Evolutionary conservation across 164 flowering plant genomes (phyloP).

Genomic region (Chimonanthus salicifolius): DNA sequence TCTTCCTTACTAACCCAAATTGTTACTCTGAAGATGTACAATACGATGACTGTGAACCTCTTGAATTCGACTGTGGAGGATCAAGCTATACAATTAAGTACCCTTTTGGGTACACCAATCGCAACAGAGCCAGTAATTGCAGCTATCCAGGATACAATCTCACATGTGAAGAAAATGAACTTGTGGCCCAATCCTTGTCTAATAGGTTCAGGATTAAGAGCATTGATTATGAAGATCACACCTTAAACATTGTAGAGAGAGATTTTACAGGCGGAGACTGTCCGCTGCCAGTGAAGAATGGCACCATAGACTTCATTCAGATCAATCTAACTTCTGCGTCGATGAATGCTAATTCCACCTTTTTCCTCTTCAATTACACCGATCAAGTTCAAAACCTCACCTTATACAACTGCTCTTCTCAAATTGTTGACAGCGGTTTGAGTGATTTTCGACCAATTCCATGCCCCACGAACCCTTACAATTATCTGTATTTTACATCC

Average conservation of each 20-base stretch:
- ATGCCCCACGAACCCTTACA: not conserved
- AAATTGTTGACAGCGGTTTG: no score
- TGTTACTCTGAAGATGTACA: not conserved
- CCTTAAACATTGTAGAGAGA: constrained; percentile 22
- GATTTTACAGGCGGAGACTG: constrained; percentile 6
- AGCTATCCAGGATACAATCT: constrained; percentile 27
- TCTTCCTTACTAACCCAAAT: not conserved
- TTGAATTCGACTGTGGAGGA: no score
- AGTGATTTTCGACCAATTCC: not conserved
- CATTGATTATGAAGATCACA: constrained; percentile 9
- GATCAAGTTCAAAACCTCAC: not conserved
- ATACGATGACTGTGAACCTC: not conserved
- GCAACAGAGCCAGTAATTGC: constrained; percentile 9
- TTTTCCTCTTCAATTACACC: not conserved
- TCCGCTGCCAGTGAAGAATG: not conserved
- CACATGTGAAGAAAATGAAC: constrained; percentile 12
- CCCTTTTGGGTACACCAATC: not conserved
- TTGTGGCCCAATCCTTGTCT: not conserved
- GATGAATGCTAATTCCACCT: not conserved
- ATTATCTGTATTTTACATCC: not conserved
- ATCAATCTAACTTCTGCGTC: not conserved
- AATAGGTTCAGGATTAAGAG: constrained; percentile 1
- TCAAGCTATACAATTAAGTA: no score
- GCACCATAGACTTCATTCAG: not conserved
- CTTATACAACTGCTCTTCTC: not conserved